phyloP scores from a whole-genome alignment of 192 early-diverging fungal species.

The Coemansia pectinata region DNA sequence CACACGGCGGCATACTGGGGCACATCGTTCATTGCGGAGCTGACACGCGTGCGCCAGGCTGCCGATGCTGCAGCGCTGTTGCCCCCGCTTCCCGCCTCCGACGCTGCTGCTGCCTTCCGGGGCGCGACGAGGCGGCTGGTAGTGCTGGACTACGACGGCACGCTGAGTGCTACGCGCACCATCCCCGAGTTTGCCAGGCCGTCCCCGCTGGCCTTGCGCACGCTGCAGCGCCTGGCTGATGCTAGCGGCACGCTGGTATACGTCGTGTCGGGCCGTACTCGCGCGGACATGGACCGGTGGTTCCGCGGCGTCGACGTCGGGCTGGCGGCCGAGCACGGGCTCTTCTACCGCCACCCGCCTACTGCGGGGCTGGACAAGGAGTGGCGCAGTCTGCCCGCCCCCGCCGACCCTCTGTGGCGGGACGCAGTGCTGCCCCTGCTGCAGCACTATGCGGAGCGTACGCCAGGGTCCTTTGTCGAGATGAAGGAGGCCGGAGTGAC shows the following conservation, averaged over 20 bases:
- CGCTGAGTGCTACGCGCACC: slow-evolving; percentile 80
- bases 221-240: slow-evolving; percentile 68
- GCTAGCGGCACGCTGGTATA: slow-evolving; percentile 91
- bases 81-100: slow-evolving; percentile 30
- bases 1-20: slow-evolving; percentile 99
- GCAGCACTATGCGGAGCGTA: slow-evolving; percentile 96
- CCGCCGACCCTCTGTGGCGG: slow-evolving; percentile 88
- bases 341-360: slow-evolving; percentile 93
- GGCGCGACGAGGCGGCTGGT: slow-evolving; percentile 59
- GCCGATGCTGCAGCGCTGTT: slow-evolving; percentile 50
- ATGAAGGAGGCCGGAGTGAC: slow-evolving; percentile 98
- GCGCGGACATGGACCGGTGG: slow-evolving; percentile 90
- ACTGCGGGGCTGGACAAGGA: slow-evolving; percentile 26
- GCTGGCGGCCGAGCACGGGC: slow-evolving; percentile 96
- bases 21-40: slow-evolving; percentile 86
- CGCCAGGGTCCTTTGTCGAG: slow-evolving; percentile 97
- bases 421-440: slow-evolving; percentile 92
- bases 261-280: slow-evolving; percentile 90
- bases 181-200: slow-evolving; percentile 95
- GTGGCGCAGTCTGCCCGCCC: slow-evolving; percentile 83
- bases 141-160: slow-evolving; percentile 97
- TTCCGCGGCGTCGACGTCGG: slow-evolving; percentile 86
- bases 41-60: slow-evolving; percentile 62
- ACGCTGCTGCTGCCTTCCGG: neutral
- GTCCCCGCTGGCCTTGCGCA: slow-evolving; percentile 66